These are phyloP conservation scores for Omphalotus olearius DNA, from an alignment of 1,284 basidiomycete species.

Conservation along the genomic window DNA sequence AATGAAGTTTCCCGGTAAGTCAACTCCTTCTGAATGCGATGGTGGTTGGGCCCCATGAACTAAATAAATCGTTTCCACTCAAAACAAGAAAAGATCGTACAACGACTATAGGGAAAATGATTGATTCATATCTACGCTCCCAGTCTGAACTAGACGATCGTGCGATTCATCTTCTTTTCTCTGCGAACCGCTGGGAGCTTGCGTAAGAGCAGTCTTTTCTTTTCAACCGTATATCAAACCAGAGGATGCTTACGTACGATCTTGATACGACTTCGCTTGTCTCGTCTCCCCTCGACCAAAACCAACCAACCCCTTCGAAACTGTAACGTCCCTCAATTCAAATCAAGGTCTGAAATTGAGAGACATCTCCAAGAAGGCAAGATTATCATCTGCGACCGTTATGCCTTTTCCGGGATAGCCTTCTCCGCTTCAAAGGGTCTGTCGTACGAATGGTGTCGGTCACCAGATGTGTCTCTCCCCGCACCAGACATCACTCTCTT, in stretches of 20 bases:
- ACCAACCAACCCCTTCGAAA: too few species aligned
- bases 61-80: neutral
- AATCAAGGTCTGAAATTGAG: constrained; percentile 59
- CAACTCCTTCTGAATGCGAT: too few species aligned
- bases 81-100: constrained; percentile 66
- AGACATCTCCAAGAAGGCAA: constrained; percentile 62
- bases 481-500: constrained; percentile 88
- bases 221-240: neutral
- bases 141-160: constrained; percentile 86
- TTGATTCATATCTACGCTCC: constrained; percentile 87
- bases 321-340: neutral
- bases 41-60: too few species aligned
- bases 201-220: constrained; percentile 42
- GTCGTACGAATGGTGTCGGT: constrained; percentile 74
- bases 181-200: constrained; percentile 96
- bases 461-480: constrained; percentile 84
- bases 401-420: constrained; percentile 95
- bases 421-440: constrained; percentile 85
- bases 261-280: too few species aligned
- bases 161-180: constrained; percentile 92
- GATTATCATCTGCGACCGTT: constrained; percentile 86
- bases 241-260: neutral
- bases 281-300: neutral
- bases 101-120: constrained; percentile 90
- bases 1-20: constrained; percentile 84